A percentile compares a stretch with the other conserved stretches of the same genome.
These are phyloP conservation scores for Dittrichia graveolens DNA, from an alignment of 129 eudicot species.

Conservation along the genomic window DNA sequence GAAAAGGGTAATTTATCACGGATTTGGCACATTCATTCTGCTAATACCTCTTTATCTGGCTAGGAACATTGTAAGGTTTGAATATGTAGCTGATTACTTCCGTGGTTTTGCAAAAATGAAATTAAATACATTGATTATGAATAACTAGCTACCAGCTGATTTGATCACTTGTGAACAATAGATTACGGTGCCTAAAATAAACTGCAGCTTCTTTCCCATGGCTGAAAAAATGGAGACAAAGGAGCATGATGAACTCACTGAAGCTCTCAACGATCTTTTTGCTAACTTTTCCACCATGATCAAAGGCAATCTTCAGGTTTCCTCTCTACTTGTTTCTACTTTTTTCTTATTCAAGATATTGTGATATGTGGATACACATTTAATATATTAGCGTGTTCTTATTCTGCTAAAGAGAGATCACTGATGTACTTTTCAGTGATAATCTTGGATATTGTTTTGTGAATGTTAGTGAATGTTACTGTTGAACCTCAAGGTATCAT, in stretches of 20 bases:
- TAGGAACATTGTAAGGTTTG: neutral
- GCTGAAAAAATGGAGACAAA: slow-evolving; percentile 32
- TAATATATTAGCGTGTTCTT: neutral
- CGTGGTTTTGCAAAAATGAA: neutral
- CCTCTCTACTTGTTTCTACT: neutral
- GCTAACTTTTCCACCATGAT: slow-evolving; percentile 64
- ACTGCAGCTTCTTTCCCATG: slow-evolving; percentile 26
- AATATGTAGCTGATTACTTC: neutral
- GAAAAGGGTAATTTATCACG: neutral
- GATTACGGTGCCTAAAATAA: neutral
- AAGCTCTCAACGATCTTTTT: slow-evolving; percentile 67
- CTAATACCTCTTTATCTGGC: neutral
- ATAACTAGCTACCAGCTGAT: neutral
- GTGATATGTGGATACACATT: neutral
- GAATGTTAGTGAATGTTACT: neutral
- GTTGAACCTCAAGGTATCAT: neutral
- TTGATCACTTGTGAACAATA: neutral
- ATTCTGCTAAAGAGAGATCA: neutral
- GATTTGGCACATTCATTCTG: neutral
- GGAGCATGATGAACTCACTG: slow-evolving; percentile 52
- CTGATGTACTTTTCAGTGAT: neutral
- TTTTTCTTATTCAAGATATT: neutral
- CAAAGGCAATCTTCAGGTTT: slow-evolving; percentile 83
- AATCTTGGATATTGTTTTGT: slow-evolving; percentile 2
- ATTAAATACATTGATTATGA: neutral